Conservation (phyloP, 257 asterid genomes). For the Solanum peruvianum region DNA sequence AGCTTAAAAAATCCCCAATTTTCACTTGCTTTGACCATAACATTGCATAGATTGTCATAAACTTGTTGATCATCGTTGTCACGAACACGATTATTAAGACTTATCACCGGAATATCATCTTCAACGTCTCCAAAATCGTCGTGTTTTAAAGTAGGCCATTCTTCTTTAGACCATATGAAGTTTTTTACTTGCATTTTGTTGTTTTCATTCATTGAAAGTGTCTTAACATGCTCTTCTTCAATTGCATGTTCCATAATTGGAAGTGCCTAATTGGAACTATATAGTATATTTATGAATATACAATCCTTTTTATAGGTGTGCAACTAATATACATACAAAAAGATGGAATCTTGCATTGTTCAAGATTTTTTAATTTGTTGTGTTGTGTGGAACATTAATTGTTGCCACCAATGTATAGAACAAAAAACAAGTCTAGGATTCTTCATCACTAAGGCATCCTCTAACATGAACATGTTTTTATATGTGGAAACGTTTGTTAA, state of each 20-base stretch:
- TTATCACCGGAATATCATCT: conserved; percentile 12
- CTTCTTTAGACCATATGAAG: conserved; percentile 9
- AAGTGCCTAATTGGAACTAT: too few species aligned
- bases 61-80: neutral
- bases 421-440: neutral
- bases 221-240: conserved; percentile 4
- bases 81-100: neutral
- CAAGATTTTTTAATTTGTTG: neutral
- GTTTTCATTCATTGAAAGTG: neutral
- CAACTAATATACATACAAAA: neutral
- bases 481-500: neutral
- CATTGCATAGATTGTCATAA: neutral
- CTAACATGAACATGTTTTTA: neutral
- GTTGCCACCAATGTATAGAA: neutral
- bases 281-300: neutral
- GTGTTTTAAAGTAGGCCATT: conserved; percentile 13
- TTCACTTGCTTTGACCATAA: conserved; percentile 13
- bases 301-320: neutral
- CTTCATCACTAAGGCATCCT: neutral
- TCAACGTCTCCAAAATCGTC: neutral
- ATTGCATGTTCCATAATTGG: neutral
- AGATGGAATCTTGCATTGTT: neutral
- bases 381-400: neutral
- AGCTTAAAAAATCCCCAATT: conserved; percentile 19
- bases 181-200: conserved; percentile 3